Base-by-base conservation (phyloP, 1,284 basidiomycete species). In the Pholiota adiposa region DNA sequence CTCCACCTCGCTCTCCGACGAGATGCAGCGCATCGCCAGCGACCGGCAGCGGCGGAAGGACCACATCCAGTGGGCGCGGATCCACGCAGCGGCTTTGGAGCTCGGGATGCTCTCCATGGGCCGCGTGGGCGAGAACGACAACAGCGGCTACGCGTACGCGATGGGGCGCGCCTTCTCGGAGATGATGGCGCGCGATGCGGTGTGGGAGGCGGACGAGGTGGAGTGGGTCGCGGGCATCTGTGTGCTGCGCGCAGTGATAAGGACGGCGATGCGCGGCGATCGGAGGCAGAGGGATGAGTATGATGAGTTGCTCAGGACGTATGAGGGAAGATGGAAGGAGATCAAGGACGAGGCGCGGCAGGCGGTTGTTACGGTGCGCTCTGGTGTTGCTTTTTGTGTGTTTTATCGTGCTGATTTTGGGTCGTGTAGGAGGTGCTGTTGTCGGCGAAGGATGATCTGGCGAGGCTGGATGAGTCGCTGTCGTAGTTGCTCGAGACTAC, bases 211-310 rank as follows among this genome's bases (percentile, higher is more conserved):
- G 0, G 85, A 87, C 59, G 84, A 86, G 65, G 85, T 85, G 43
- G 84, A 86, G 65, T 86, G 85, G 84, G 82, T 85, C 9, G 83
- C 84, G 5, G 85, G 85, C 3, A 80, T 84, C 40, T 81, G 79
- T 62, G 77, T 86, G 18, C 66, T 86, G 50, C 72, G 81, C 8
- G 80, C 82, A 29, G 76, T 86, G 46, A 85, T 84, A 56, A 72
- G 82, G 54, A 80, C 78, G n/a, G 78, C 75, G 4, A 72, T 78
- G 67, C 72, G 77, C 38, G 76, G 76, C 0, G 77, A 79, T 60
- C 65, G 75, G 41, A 70, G 75, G 61, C 75, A 77, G 62, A 73
- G 79, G 63, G 75, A 76, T 40, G 81, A 83, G 58, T 85, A 83
- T 65, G 82, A 81, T 57, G 78, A 78, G 33, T 62, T 86, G 18